Evolutionary conservation across 305 asterid genomes (phyloP).

Genomic region (Euphrasia arctica): DNA sequence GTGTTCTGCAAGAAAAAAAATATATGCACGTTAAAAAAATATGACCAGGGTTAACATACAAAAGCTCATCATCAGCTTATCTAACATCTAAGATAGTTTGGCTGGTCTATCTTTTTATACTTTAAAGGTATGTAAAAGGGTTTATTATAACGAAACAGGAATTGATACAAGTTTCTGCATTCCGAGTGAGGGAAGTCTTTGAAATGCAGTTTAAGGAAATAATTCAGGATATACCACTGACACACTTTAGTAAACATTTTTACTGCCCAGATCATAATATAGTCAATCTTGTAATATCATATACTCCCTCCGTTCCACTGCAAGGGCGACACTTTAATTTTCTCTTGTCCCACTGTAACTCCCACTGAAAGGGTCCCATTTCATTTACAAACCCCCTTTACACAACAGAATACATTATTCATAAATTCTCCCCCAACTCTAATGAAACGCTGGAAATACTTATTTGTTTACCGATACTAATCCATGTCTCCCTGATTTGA

Average conservation of each 20-base stretch:
- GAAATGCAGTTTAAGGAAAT: neutral
- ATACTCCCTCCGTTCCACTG: neutral
- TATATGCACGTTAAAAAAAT: constrained; percentile 10
- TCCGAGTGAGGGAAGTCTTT: constrained; percentile 4
- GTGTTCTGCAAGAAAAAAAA: constrained; percentile 49
- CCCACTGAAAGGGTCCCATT: too few relatives aligned
- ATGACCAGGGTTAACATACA: neutral
- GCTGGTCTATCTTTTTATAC: neutral
- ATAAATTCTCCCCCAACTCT: neutral
- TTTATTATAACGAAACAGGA: constrained; percentile 13
- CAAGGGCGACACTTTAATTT: too few relatives aligned
- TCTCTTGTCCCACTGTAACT: too few relatives aligned
- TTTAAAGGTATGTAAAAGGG: neutral
- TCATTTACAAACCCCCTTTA: too few relatives aligned
- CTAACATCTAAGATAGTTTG: constrained; percentile 5
- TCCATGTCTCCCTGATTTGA: neutral
- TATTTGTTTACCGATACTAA: neutral
- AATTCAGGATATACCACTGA: neutral
- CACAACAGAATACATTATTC: too few relatives aligned
- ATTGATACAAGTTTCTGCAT: neutral
- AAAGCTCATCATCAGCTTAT: neutral
- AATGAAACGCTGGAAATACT: neutral
- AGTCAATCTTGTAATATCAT: constrained; percentile 6
- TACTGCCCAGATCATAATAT: constrained; percentile 5
- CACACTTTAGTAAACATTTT: constrained; percentile 5